These are phyloP conservation scores for Pythium chondricola DNA, from an alignment of 352 stramenopile genomes.

Conservation along the genomic window DNA sequence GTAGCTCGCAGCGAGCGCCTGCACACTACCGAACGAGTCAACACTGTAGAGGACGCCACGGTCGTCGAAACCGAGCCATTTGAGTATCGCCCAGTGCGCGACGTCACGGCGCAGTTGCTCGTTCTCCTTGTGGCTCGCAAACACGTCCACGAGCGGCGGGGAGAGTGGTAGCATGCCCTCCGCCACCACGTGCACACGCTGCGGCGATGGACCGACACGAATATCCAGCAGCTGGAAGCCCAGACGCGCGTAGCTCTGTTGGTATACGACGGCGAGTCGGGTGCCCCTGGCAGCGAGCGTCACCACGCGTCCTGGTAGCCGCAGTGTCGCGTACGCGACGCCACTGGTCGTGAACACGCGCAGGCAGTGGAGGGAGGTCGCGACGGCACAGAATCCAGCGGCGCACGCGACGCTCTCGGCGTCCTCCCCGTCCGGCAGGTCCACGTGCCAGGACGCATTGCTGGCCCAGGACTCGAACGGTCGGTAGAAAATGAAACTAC, in stretches of 20 bases:
- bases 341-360: conserved; percentile 72
- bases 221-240: conserved; percentile 52
- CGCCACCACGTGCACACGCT: conserved; percentile 41
- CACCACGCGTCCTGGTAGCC: conserved; percentile 57
- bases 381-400: conserved; percentile 66
- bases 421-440: conserved; percentile 62
- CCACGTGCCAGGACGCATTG: conserved; percentile 76
- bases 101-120: conserved; percentile 32
- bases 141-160: conserved; percentile 51
- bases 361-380: conserved; percentile 60
- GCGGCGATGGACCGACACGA: conserved; percentile 22
- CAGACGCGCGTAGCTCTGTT: conserved; percentile 39
- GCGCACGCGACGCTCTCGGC: conserved; percentile 58
- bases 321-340: conserved; percentile 52
- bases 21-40: conserved; percentile 58
- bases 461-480: conserved; percentile 79
- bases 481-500: conserved; percentile 76
- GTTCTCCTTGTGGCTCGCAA: conserved; percentile 67
- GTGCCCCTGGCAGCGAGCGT: conserved; percentile 59
- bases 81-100: conserved; percentile 47
- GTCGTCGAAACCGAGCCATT: conserved; percentile 78
- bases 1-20: conserved; percentile 45
- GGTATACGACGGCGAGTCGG: conserved; percentile 63
- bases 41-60: conserved; percentile 61
- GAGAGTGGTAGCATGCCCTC: conserved; percentile 54